Evolutionary conservation across 2,329 filamentous ascomycete species (phyloP).

Genomic region (Scopulariopsis brevicaulis): DNA sequence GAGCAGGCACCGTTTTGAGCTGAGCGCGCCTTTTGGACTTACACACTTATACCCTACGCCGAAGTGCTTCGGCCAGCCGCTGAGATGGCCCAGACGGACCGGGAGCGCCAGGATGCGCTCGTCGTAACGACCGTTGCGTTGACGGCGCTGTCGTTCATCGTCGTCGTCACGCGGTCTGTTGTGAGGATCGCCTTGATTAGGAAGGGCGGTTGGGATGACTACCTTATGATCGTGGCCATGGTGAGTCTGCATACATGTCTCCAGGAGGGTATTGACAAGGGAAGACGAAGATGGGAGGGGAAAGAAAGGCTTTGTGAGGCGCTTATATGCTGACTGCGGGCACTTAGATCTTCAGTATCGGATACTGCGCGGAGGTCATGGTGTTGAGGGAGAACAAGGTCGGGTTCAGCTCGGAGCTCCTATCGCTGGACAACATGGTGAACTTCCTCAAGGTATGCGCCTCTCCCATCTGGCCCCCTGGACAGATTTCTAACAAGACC

Average conservation of each 20-base stretch:
- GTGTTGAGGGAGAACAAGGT: conserved; percentile 10
- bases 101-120: conserved; percentile 10
- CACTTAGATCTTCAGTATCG: not conserved
- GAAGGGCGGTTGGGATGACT: conserved; percentile 12
- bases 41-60: not conserved
- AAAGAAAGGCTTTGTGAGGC: not conserved
- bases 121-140: conserved; percentile 9
- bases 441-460: conserved; percentile 9
- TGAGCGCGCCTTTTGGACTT: not conserved
- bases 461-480: not conserved
- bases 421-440: conserved; percentile 10
- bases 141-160: conserved; percentile 7
- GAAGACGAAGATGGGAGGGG: not conserved
- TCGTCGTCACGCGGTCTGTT: conserved; percentile 8
- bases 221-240: conserved; percentile 9
- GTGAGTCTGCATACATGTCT: conserved; percentile 2
- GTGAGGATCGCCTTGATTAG: conserved; percentile 8
- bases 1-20: too few relatives aligned
- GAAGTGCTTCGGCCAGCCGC: not conserved
- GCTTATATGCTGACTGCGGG: not conserved
- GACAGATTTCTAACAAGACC: not conserved
- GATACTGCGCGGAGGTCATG: conserved; percentile 11
- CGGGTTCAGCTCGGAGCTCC: conserved; percentile 9
- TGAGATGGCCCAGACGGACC: conserved; percentile 9
- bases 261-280: not conserved